Conservation (phyloP, 106 monocot species). For the Phalaenopsis aphrodite region DNA sequence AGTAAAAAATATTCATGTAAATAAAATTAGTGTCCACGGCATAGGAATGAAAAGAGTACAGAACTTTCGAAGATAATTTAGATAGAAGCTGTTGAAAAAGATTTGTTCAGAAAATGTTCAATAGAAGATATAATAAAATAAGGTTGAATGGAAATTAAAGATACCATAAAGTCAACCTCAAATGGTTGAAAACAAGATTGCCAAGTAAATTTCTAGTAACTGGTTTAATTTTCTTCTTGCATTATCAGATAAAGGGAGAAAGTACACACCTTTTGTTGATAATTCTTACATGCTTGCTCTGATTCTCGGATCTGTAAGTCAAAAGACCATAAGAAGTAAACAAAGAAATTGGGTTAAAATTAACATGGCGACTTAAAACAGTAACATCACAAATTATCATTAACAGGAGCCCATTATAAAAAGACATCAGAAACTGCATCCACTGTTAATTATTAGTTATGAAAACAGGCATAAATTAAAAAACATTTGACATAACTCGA, state of each 20-base stretch:
- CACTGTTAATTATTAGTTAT: too few species aligned
- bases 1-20: too few species aligned
- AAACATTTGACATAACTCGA: too few species aligned
- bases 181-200: too few species aligned
- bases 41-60: too few species aligned
- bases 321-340: background rate
- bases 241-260: background rate
- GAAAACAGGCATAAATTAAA: too few species aligned
- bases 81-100: too few species aligned
- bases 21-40: too few species aligned
- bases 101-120: too few species aligned
- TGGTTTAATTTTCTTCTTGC: background rate
- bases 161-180: background rate
- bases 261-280: constrained; percentile 47
- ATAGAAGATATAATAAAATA: too few species aligned
- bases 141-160: background rate
- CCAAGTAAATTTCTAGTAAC: background rate
- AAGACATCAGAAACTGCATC: background rate
- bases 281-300: constrained; percentile 46
- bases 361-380: background rate
- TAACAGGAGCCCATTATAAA: background rate
- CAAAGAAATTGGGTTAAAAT: background rate
- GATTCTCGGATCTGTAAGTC: constrained; percentile 40
- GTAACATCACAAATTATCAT: background rate
- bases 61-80: too few species aligned